Base-by-base conservation (phyloP, 2,329 filamentous ascomycete species). In the Trichoderma sp. region DNA sequence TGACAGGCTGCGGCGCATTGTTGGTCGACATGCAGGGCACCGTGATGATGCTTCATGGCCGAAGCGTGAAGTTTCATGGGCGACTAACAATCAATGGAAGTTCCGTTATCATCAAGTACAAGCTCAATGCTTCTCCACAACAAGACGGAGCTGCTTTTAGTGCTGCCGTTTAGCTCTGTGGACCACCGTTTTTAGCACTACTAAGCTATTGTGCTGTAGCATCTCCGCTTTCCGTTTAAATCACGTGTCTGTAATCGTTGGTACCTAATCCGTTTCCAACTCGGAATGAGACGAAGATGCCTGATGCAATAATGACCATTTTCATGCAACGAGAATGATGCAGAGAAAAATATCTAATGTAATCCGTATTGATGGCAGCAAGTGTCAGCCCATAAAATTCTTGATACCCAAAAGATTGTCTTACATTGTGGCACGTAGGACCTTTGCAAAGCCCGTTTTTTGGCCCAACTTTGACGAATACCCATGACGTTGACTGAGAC, bases 1-100 rank as follows among this genome's bases (percentile, higher is more conserved):
- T 95, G 86, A 96, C 93, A 77, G 93, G 93, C 84, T 91, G 90
- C 78, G 88, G 86, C 77, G 88, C 85, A 88, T 87, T 86, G 80
- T 82, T 87, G 79, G 86, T 83, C 85, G 88, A 88, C 88, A 90
- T 90, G 83, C 83, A 81, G 79, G 79, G 77, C 75, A 69, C 64
- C 68, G 68, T 33, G 74, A 64, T 73, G 76, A 41, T 67, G 60
- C 67, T 62, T 72, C 69, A 64, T 72, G 38, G 65, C 56, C 38
- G 60, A 16, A 53, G n/a, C 67, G 65, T 71, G 29, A 71, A 75
- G 35, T 62, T 71, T 71, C 16, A 18, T 12, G 45, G 45, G n/a
- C 45, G 4, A 53, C 45, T 53, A 33, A 33, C 59, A 33, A 6
- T 41, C 2, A 6, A 4, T 33, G n/a, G 3, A 33, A 63, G 59